Base-by-base conservation (phyloP, 2,329 filamentous ascomycete species). In the Rhytidhysteron rufulum region DNA sequence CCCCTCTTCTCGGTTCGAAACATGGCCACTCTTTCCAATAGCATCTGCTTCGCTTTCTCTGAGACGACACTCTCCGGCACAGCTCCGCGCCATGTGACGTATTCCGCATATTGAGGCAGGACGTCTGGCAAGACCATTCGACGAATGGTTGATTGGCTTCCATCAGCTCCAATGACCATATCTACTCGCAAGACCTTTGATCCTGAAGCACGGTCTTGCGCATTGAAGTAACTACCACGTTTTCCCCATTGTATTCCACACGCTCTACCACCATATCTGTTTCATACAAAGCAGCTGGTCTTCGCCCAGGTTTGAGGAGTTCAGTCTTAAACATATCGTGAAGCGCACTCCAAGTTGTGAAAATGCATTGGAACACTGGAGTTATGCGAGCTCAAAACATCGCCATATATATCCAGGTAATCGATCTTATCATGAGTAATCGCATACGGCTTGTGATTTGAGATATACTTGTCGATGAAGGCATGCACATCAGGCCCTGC, bases 151-250 rank as follows among this genome's bases (percentile, higher is more conserved):
- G 51, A 53, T 8, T 43, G 38, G 16, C 43, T 48, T 5, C 53
- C 53, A 30, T 54, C 53, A 5, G 53, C 49, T 9, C 41, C 51
- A 15, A 54, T 43, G 7, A 55, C 40, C 1, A 54, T 27, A 31
- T 48, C 39, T 4, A 49, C 43, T 4, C 18, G n/a, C 7, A 27
- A 13, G 24, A 27, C 24, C 24, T 27, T 7, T 8, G 24, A 13
- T 13, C 8, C 24, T 13, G 24, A 27, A 13, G 24, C 24, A 13
- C 24, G 7, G 13, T 27, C 24, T 83, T 93, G 66, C 24, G 73
- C 70, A 1, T 62, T 66, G n/a, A 60, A 55, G 37, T 62, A 8
- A 62, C 50, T 18, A 53, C 53, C 38, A 59, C 55, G 15, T 61
- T 27, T 27, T 27, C 13, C 24, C 24, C 20, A 17, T 37, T 4